These are phyloP conservation scores for Rhizophlyctis rosea DNA, from an alignment of 192 early-diverging fungal genomes.

Conservation along the genomic window DNA sequence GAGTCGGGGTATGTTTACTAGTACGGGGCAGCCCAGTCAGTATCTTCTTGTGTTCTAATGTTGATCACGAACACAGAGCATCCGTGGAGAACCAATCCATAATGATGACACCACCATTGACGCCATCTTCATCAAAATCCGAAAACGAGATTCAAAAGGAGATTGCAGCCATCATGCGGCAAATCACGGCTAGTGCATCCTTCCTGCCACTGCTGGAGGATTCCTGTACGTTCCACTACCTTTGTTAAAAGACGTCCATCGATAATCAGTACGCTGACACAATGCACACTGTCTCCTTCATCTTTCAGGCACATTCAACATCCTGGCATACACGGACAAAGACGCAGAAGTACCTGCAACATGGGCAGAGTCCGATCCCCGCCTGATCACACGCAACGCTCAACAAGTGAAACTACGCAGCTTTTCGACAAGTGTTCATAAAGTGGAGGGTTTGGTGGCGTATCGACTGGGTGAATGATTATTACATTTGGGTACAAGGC, in stretches of 20 bases:
- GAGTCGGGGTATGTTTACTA: slow-evolving; percentile 22
- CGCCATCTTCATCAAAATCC: slow-evolving; percentile 24
- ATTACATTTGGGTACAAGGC: no score
- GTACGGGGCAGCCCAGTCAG: no score
- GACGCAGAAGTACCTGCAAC: slow-evolving; percentile 80
- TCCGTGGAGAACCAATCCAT: no score
- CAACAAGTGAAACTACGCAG: slow-evolving; percentile 82
- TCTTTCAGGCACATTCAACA: slow-evolving; percentile 77
- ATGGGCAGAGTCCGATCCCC: slow-evolving; percentile 82
- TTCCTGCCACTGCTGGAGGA: slow-evolving; percentile 88
- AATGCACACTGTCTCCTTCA: background rate
- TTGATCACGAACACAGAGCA: no score
- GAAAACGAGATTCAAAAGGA: slow-evolving; percentile 68
- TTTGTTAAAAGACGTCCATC: no score
- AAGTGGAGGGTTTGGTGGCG: slow-evolving; percentile 81
- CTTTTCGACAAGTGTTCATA: slow-evolving; percentile 81
- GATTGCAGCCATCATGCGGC: slow-evolving; percentile 86
- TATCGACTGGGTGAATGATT: slow-evolving; percentile 66
- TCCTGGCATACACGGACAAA: slow-evolving; percentile 83
- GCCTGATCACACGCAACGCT: slow-evolving; percentile 73
- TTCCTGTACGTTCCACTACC: slow-evolving; percentile 60
- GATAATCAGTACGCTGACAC: background rate
- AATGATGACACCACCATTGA: no score
- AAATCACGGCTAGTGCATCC: slow-evolving; percentile 85
- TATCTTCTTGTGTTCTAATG: no score